Base-by-base conservation (phyloP, 768 basidiomycete species). In the Boletus rubroflammeus region DNA sequence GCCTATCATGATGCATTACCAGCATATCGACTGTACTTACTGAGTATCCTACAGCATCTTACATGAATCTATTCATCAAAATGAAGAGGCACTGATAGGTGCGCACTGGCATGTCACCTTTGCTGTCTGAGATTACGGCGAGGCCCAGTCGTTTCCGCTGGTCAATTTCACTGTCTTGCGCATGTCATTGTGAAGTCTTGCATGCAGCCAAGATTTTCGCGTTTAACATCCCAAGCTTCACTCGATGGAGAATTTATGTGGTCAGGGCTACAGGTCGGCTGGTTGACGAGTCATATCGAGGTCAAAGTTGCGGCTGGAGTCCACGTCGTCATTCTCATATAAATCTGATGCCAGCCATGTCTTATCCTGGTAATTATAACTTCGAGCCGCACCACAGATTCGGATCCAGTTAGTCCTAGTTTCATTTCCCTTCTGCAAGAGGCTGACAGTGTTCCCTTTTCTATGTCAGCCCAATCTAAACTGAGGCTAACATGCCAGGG, bases 401-500 rank as follows among this genome's bases (percentile, higher is more conserved):
- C n/a, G 3, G 8, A 14, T n/a, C 26, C 3, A 10, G 2, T 43
- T 29, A 10, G 38, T 35, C 56, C 14, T 14, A 13, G 26, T 58
- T 21, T 36, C 31, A 41, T 41, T 35, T 11, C 2, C 13, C 15
- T 10, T n/a, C 9, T 14, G 10, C 32, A 11, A 32, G 53, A 50
- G 54, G 63, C 57, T 65, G 52, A 54, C 60, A 21, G 17, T 41
- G 31, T 44, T 10, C 17, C 6, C 28, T 17, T 13, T 3, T 43
- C 26, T 14, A 39, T 48, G 41, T 19, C 54, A 55, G 44, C 56
- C 44, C 40, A 44, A 21, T 55, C 21, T 11, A 19, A 53, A 45
- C 38, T 14, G 43, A 21, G 59, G 55, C 55, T 40, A 17, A 53
- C 57, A 54, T 47, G 15, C 35, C 6, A 19, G 38, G 6, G 14